These are phyloP conservation scores for Phaeosphaeria sp. DNA, from an alignment of 2,329 filamentous ascomycete genomes.

Conservation along the genomic window DNA sequence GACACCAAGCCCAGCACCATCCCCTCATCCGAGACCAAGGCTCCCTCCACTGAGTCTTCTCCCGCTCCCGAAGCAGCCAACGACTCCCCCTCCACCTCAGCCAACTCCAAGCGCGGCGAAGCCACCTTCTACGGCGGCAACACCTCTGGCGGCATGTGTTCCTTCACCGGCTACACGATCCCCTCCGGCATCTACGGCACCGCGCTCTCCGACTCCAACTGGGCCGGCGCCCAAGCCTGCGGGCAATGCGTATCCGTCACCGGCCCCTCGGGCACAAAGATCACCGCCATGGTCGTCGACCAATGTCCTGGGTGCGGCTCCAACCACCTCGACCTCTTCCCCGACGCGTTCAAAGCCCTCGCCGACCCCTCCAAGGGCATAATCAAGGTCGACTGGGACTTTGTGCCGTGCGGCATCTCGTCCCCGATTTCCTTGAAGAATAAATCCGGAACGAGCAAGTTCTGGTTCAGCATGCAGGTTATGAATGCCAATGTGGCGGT, in stretches of 20 bases:
- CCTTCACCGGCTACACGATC: slow-evolving; percentile 68
- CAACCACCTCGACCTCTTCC: slow-evolving; percentile 65
- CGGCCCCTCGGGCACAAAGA: slow-evolving; percentile 61
- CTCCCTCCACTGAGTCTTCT: slow-evolving; percentile 1
- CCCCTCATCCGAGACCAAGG: slow-evolving; percentile 12
- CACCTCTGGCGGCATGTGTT: slow-evolving; percentile 66
- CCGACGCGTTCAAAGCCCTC: slow-evolving; percentile 58
- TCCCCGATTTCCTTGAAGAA: slow-evolving; percentile 59
- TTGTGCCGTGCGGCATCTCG: slow-evolving; percentile 60
- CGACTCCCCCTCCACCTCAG: slow-evolving; percentile 6
- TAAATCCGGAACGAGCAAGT: slow-evolving; percentile 59
- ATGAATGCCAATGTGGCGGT: slow-evolving; percentile 67
- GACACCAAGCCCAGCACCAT: slow-evolving; percentile 10
- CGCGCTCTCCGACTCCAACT: slow-evolving; percentile 65
- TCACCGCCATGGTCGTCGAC: slow-evolving; percentile 71
- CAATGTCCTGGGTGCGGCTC: slow-evolving; percentile 62
- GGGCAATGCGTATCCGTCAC: slow-evolving; percentile 68
- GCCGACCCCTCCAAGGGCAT: slow-evolving; percentile 54
- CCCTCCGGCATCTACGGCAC: slow-evolving; percentile 67
- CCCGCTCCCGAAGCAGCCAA: neutral
- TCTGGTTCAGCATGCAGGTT: slow-evolving; percentile 70
- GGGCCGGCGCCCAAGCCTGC: slow-evolving; percentile 63
- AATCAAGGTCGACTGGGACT: slow-evolving; percentile 59
- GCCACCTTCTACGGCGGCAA: slow-evolving; percentile 50
- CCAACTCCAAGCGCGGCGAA: slow-evolving; percentile 29